phyloP scores from a whole-genome alignment of 2,329 filamentous ascomycete species.

The Hypoxylon sp. region DNA sequence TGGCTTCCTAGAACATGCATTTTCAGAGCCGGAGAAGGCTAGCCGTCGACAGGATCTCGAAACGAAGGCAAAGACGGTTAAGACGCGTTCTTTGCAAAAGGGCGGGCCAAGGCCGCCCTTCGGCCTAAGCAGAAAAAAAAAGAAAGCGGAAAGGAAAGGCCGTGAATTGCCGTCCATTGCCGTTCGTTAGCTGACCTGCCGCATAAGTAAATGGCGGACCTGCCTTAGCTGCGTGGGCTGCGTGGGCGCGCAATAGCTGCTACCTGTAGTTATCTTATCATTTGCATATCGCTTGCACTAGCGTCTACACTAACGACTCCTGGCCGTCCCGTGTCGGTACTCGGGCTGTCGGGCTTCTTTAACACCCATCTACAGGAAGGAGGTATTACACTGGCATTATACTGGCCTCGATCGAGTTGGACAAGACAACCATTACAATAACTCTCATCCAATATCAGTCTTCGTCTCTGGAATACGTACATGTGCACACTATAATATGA shows the following conservation, averaged over 20 bases:
- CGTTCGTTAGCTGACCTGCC: conserved; percentile 37
- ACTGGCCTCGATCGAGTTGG: too few species aligned
- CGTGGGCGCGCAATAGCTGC: too few species aligned
- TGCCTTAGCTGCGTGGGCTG: too few species aligned
- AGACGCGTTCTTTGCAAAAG: background rate
- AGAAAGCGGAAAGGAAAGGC: conserved; percentile 18
- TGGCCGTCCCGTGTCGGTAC: background rate
- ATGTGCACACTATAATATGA: conserved; percentile 10
- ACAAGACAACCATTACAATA: too few species aligned
- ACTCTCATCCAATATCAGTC: too few species aligned
- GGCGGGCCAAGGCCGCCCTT: conserved; percentile 8
- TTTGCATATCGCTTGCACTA: background rate
- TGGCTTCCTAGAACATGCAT: too few species aligned
- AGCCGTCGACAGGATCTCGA: background rate
- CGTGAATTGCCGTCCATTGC: conserved; percentile 43
- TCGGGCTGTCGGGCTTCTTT: background rate
- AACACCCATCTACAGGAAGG: too few species aligned
- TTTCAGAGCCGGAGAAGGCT: conserved; percentile 7
- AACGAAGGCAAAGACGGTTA: conserved; percentile 8
- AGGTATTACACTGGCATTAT: too few species aligned
- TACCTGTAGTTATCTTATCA: conserved; percentile 29
- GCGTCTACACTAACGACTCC: background rate
- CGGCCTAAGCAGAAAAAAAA: conserved; percentile 16
- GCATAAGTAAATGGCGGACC: too few species aligned
- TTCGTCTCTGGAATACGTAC: conserved; percentile 4